phyloP scores from a whole-genome alignment of 2,329 filamentous ascomycete species.

The Exserohilum turcica region DNA sequence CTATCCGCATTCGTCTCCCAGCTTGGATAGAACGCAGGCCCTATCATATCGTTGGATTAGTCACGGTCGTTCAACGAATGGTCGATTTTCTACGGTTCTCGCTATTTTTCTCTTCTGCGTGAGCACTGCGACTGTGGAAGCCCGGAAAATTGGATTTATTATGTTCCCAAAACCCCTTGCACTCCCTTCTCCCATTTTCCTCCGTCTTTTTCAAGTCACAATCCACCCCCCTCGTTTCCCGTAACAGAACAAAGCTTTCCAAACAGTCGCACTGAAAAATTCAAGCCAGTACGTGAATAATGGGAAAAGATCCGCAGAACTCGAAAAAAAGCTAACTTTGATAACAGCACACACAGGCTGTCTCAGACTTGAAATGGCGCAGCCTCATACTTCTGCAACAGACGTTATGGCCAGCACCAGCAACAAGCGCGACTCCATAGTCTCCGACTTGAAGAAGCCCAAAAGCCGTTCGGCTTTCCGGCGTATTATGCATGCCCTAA shows the following conservation, averaged over 20 bases:
- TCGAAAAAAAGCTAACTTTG: not conserved
- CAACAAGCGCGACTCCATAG: not conserved
- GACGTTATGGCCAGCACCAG: not conserved
- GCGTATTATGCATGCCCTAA: not conserved
- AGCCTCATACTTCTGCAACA: not conserved
- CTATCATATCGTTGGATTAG: not conserved
- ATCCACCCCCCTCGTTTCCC: not conserved
- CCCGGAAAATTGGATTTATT: not conserved
- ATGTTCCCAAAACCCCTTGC: not conserved
- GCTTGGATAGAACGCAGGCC: not conserved
- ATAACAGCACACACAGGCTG: not conserved
- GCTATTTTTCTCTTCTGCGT: not conserved
- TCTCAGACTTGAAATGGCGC: no score
- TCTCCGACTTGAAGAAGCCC: not conserved
- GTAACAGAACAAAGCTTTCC: not conserved
- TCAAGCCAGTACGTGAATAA: not conserved
- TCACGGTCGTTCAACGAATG: not conserved
- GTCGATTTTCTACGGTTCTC: not conserved
- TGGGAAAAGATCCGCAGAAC: no score
- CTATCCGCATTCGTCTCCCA: not conserved
- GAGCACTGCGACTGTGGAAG: not conserved
- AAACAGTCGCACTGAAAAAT: not conserved
- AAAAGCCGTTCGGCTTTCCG: not conserved
- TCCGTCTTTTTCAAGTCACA: not conserved
- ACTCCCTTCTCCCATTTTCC: not conserved